Base-by-base conservation (phyloP, 768 basidiomycete genomes). In the Lactarius sanguifluus region DNA sequence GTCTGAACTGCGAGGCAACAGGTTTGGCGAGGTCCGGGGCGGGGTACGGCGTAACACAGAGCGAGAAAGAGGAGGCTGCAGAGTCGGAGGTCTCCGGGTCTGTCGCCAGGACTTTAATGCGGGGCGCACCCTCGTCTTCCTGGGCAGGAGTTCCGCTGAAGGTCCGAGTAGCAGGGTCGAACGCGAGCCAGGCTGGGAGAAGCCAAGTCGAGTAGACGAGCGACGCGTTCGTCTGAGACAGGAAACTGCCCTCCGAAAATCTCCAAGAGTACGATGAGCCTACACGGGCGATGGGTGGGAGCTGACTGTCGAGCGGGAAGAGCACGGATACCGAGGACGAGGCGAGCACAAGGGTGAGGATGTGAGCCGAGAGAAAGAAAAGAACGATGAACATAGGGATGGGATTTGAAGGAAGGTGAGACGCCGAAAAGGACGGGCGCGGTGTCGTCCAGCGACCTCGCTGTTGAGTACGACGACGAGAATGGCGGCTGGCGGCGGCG, bases 131-230 rank as follows among this genome's bases (percentile, higher is more conserved):
- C 71, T 86, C 82, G 74, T 95, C 91, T 20, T 76, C 67, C 9
- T 78, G 64, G 3, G 81, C 71, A 15, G 96, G 94, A 0, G 81
- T 87, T 8, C 96, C 96, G 61, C 77, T 74, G 66, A 98, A 88
- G 1, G 86, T 86, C 41, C 78, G 76, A 0, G 84, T 81, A 7
- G 71, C 64, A 25, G 84, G 75, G 75, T 95, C 84, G 74, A 96
- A 96, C 5, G 79, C 74, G 59, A 94, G 82, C 96, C 96, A 98
- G 3, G 73, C 60, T 4, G 94, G 94, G 20, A 95, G 79, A 30
- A 77, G 68, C 5, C 82, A 81, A 0, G 83, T 82, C 5, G 85
- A 77, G 73, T 89, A 91, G 28, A 71, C 75, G 41, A 86, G 69
- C 8, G 84, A 68, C 55, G 75, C 54, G 66, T 79, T 83, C 68